Percentiles rank a stretch among this genome's conserved stretches.
Conservation (phyloP, 257 asterid species). For the Capsicum rhomboideum region DNA sequence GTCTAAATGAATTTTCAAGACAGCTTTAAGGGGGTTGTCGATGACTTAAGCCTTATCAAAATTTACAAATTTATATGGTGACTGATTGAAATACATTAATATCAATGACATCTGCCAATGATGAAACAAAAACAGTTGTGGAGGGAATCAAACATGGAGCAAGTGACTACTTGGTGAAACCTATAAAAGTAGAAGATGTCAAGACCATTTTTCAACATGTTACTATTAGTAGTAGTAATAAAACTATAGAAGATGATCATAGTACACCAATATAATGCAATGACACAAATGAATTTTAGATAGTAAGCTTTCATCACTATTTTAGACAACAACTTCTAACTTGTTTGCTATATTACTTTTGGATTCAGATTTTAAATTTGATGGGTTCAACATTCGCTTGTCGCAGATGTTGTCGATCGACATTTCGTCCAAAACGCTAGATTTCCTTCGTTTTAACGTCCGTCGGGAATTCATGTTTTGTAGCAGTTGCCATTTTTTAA, state of each 20-base stretch:
- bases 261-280: not conserved
- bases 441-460: too few species aligned
- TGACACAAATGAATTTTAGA: not conserved
- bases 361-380: too few species aligned
- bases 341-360: too few species aligned
- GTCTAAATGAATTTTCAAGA: too few species aligned
- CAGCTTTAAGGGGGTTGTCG: too few species aligned
- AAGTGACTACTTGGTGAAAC: conserved; percentile 4
- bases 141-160: conserved; percentile 7
- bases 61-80: not conserved
- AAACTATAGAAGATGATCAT: not conserved
- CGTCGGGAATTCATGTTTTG: too few species aligned
- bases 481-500: not conserved
- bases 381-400: too few species aligned
- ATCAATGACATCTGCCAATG: conserved; percentile 10
- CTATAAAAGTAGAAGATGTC: not conserved
- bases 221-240: not conserved
- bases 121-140: not conserved
- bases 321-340: too few species aligned
- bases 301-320: not conserved
- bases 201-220: conserved; percentile 11
- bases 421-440: too few species aligned
- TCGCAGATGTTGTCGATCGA: too few species aligned
- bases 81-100: not conserved
- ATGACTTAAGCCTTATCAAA: too few species aligned